Evolutionary conservation across 192 early-diverging fungal genomes (phyloP), one percentile per base, ranked within the genome.

Genomic region (Backusella sp.): DNA sequence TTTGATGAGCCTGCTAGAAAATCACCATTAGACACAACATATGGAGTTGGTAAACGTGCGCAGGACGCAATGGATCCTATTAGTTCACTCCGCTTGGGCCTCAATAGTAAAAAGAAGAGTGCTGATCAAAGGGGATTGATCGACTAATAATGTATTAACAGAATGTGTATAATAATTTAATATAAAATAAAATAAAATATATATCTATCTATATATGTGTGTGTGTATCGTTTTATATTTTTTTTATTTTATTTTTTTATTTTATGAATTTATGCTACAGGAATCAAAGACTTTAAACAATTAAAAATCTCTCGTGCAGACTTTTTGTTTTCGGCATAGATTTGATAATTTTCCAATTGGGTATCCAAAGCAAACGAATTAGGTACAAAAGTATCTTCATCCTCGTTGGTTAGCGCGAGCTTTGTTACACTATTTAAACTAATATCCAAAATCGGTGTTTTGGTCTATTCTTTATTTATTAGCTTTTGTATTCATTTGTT

Each of bases 281-380:
- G 4, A 39, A 76, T 35, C 52, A 74, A 74, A 37, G 69, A 65
- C 37, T 73, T 56, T 37, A 80, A 74, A 35, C 74, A 74, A 65
- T 68, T 80, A 36, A 80, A 35, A 17, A 81, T 77, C 15, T 73
- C 52, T 41, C 65, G 32, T 6, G 68, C 73, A 65, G 68, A 68
- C 36, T 81, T 65, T 28, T 77, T 73, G 56, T 73, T 53, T 32
- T 81, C 80, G 28, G 71, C 80, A 75, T 74, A 81, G 19, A 81
- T 66, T 28, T 77, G 72, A 35, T 67, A 81, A 32, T 73, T 37
- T 41, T 53, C 68, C 15, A 59, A 49, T 34, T 77, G 72, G 8
- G 69, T 59, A n/a, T 66, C 56, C 7, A 81, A 21, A 46, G 72
- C 41, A 56, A 81, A 70, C 11, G 80, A 76, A 56, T 81, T 81